Percentiles rank a stretch among this genome's conserved stretches.
Conservation (phyloP, 257 asterid genomes). For the Nicotiana attenuata region DNA sequence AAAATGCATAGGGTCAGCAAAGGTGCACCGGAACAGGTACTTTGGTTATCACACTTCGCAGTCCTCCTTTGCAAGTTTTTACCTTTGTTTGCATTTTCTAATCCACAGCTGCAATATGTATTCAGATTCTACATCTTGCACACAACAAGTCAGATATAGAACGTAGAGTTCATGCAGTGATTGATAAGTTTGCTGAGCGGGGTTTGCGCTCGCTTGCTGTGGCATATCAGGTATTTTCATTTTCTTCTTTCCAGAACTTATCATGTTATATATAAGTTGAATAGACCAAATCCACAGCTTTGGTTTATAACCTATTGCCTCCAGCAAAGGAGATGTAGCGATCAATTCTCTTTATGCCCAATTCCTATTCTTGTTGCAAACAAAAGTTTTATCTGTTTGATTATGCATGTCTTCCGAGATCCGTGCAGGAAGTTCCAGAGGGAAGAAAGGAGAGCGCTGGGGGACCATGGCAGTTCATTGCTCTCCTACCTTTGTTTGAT, state of each 20-base stretch:
- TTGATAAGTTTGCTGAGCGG: slow-evolving; percentile 88
- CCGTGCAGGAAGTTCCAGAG: slow-evolving; percentile 80
- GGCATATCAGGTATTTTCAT: slow-evolving; percentile 72
- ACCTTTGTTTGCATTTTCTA: slow-evolving; percentile 9
- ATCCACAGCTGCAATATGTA: slow-evolving; percentile 5
- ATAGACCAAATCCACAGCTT: background rate
- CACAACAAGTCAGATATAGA: slow-evolving; percentile 78
- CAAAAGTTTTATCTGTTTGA: background rate
- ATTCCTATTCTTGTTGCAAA: background rate
- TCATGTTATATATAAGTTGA: background rate
- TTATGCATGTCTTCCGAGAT: background rate
- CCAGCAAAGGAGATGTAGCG: background rate
- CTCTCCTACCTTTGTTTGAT: slow-evolving; percentile 90
- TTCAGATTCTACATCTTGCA: slow-evolving; percentile 75
- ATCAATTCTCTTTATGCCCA: background rate
- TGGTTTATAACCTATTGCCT: background rate
- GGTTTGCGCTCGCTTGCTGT: slow-evolving; percentile 89
- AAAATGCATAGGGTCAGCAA: slow-evolving; percentile 58
- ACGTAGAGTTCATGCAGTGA: slow-evolving; percentile 68
- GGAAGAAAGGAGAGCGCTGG: slow-evolving; percentile 77
- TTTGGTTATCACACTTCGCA: background rate
- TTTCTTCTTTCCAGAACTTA: slow-evolving; percentile 4
- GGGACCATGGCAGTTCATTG: slow-evolving; percentile 90
- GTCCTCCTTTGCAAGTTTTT: background rate
- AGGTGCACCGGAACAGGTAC: slow-evolving; percentile 70